Evolutionary conservation across 306 rosid species (phyloP), one percentile per base, ranked within the genome.

Genomic region (Sechiopsis laciniata): DNA sequence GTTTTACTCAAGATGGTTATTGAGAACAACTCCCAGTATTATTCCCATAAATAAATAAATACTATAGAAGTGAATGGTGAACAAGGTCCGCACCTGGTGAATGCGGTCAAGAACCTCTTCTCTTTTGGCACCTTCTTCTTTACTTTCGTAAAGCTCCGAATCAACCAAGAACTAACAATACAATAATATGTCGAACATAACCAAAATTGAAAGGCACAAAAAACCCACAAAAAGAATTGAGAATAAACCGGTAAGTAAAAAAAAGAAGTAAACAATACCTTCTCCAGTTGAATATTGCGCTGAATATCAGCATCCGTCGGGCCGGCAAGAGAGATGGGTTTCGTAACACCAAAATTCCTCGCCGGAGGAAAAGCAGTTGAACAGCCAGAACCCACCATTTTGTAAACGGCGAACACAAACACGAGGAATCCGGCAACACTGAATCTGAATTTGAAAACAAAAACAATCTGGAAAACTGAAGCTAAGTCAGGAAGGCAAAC

Each of bases 141-240:
- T 65, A 79, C 95, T 89, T 84, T 94, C 97, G 52, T 86, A 84
- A 22, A 91, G 95, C 80, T 85, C 95, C 75, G 90, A 87, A 83
- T 91, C 92, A 66, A 86, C 71, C 84, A 94, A 79, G 54, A 86
- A 89, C 99, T 94, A 55, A 35, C 51, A 4, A 55, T 59, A 71
- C 91, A 55, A 35, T 45, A 4, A 55, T 59, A 71, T 71, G 40
- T 2, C 14, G 4, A 61, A 48, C 66, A 50, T 2, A 53, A 55
- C 15, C 51, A 20, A 73, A 29, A 20, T 11, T 14, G 37, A 26
- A 45, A n/a, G 0, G 16, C 35, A 72, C 64, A 73, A 4, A n/a
- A 26, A 8, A 2, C 1, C 63, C 10, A 19, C 56, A 19, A 17
- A 57, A 51, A 24, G 22, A 24, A 45, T 2, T 37, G 57, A 56